Evolutionary conservation across 192 early-diverging fungal species (phyloP).

Genomic region (Phlyctochytrium arcticum): DNA sequence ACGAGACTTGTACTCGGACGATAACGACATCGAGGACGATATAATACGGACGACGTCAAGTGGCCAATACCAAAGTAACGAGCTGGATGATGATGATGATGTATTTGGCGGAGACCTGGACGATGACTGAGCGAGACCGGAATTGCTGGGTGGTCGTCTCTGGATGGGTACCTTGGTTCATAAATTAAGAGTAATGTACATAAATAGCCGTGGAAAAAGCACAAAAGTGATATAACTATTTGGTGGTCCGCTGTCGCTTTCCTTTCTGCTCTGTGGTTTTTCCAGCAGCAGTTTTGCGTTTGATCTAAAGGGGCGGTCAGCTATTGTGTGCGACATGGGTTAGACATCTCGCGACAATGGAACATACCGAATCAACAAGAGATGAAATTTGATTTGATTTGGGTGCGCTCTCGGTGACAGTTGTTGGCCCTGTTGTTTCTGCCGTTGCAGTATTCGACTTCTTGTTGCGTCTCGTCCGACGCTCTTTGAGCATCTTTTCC

Average conservation of each 20-base stretch:
- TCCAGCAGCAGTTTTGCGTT: conserved; percentile 31
- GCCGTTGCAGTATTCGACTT: neutral
- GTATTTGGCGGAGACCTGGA: neutral
- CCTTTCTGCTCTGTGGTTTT: conserved; percentile 27
- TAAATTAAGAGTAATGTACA: neutral
- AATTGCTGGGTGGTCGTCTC: neutral
- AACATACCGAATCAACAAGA: too few species aligned
- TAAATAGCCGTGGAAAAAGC: too few species aligned
- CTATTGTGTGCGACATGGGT: too few species aligned
- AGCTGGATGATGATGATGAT: neutral
- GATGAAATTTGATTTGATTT: too few species aligned
- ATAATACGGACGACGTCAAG: too few species aligned
- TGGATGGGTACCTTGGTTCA: neutral
- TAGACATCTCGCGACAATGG: too few species aligned
- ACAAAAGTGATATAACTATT: too few species aligned
- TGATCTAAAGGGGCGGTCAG: too few species aligned
- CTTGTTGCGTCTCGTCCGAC: conserved; percentile 14
- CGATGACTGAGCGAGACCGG: neutral
- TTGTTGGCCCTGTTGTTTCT: neutral
- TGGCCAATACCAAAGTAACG: neutral
- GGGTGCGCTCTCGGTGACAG: neutral
- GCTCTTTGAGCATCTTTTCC: conserved; percentile 59
- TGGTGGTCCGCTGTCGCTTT: neutral
- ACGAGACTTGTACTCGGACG: neutral
- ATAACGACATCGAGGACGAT: conserved; percentile 14